Evolutionary conservation across 371 early-diverging fungal species (phyloP).

Genomic region (Chytridiales sp.): DNA sequence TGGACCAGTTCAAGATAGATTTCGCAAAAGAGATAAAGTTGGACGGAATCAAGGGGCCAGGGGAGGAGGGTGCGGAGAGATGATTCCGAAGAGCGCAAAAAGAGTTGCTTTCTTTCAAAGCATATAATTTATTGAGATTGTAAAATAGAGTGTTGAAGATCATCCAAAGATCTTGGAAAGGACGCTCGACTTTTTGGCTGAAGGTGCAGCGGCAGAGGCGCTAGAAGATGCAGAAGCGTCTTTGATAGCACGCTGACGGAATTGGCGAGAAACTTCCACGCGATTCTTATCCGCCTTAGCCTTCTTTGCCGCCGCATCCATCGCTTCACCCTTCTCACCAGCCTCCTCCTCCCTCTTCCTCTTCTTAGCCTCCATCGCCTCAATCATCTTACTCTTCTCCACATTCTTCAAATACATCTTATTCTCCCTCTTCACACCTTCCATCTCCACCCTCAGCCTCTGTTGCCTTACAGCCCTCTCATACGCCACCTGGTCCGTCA

Average conservation of each 20-base stretch:
- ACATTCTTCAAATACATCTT: constrained; percentile 84
- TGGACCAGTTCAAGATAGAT: too few relatives aligned
- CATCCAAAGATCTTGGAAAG: constrained; percentile 26
- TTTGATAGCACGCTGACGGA: constrained; percentile 15
- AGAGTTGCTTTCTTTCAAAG: background rate
- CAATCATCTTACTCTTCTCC: constrained; percentile 78
- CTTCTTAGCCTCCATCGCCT: constrained; percentile 66
- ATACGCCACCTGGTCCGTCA: constrained; percentile 84
- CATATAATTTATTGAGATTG: background rate
- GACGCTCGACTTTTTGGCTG: constrained; percentile 10
- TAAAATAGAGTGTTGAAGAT: too few relatives aligned
- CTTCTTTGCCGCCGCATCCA: constrained; percentile 10
- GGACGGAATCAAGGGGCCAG: too few relatives aligned
- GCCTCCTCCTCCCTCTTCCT: constrained; percentile 26
- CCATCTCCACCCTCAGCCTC: constrained; percentile 79
- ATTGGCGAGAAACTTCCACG: background rate
- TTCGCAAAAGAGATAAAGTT: too few relatives aligned
- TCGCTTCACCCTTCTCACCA: constrained; percentile 9
- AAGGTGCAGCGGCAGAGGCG: background rate
- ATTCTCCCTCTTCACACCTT: constrained; percentile 80
- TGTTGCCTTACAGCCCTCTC: constrained; percentile 76
- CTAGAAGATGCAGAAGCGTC: constrained; percentile 7
- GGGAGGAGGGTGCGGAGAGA: too few relatives aligned
- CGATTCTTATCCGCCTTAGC: constrained; percentile 19
- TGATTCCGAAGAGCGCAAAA: too few relatives aligned